Conservation (phyloP, 495 filamentous ascomycete species). For the Letharia columbiana region DNA sequence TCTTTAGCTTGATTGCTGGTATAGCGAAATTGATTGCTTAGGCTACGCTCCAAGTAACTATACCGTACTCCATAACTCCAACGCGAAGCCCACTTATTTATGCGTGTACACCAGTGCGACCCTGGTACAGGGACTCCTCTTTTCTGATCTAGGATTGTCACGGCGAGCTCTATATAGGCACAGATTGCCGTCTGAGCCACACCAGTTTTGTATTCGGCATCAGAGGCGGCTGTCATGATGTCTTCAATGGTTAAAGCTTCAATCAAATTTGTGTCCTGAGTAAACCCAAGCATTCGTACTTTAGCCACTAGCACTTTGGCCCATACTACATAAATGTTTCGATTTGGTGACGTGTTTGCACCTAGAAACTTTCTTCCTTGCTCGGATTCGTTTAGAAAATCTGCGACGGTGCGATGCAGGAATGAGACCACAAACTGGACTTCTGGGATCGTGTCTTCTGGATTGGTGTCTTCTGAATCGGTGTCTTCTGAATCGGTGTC, state of each 20-base stretch:
- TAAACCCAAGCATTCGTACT: not conserved
- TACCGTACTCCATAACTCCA: too few relatives aligned
- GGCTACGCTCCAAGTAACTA: too few relatives aligned
- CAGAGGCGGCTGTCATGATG: not conserved
- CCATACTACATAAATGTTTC: not conserved
- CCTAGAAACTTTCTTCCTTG: not conserved
- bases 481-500: too few relatives aligned
- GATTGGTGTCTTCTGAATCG: too few relatives aligned
- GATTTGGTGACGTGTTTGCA: not conserved
- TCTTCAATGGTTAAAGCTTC: not conserved
- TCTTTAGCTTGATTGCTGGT: too few relatives aligned
- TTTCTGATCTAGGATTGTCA: not conserved
- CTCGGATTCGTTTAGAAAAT: not conserved
- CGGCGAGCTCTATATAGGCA: not conserved
- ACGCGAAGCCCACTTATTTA: too few relatives aligned
- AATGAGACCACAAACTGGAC: not conserved
- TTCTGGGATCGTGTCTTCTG: not conserved
- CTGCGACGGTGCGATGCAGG: slow-evolving; percentile 9
- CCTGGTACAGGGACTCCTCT: not conserved
- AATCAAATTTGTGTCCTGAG: too few relatives aligned
- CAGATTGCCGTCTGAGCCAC: not conserved
- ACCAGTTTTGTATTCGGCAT: not conserved
- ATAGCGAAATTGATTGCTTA: too few relatives aligned
- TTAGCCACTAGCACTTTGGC: not conserved
- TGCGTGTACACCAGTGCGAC: not conserved